Percentiles rank a stretch among this genome's conserved stretches.
Conservation (phyloP, 176 grass and related monocot species). For the Themeda triandra region DNA sequence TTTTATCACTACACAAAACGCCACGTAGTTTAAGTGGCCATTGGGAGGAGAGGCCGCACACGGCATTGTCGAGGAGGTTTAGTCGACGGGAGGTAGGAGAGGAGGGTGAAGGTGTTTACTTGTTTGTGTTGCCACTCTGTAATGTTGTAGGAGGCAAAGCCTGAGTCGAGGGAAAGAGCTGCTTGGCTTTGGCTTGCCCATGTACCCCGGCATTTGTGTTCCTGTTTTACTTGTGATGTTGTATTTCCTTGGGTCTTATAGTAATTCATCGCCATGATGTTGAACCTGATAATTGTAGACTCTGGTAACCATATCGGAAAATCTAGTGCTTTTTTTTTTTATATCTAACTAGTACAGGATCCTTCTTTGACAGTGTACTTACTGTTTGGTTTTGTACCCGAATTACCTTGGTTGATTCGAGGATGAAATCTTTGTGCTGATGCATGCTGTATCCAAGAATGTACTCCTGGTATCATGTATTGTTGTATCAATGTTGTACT, state of each 20-base stretch:
- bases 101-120: constrained; percentile 18
- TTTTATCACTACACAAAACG: constrained; percentile 32
- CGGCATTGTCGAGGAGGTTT: constrained; percentile 21
- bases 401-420: neutral
- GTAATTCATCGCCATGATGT: constrained; percentile 37
- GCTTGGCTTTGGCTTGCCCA: constrained; percentile 27
- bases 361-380: neutral
- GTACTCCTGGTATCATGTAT: constrained; percentile 5
- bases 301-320: neutral
- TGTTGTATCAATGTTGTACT: neutral
- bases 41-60: constrained; percentile 15
- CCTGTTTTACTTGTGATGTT: too few relatives aligned
- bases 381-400: neutral
- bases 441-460: neutral
- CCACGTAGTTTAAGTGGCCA: constrained; percentile 37
- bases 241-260: constrained; percentile 17
- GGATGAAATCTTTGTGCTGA: neutral
- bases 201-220: constrained; percentile 37
- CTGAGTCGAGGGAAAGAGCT: constrained; percentile 31
- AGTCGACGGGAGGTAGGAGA: constrained; percentile 27
- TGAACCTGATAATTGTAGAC: constrained; percentile 29
- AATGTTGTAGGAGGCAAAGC: constrained; percentile 18
- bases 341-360: neutral
- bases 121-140: constrained; percentile 36
- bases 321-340: constrained; percentile 1